phyloP scores from a whole-genome alignment of 2,329 filamentous ascomycete species.

The Cladosporium sp. region DNA sequence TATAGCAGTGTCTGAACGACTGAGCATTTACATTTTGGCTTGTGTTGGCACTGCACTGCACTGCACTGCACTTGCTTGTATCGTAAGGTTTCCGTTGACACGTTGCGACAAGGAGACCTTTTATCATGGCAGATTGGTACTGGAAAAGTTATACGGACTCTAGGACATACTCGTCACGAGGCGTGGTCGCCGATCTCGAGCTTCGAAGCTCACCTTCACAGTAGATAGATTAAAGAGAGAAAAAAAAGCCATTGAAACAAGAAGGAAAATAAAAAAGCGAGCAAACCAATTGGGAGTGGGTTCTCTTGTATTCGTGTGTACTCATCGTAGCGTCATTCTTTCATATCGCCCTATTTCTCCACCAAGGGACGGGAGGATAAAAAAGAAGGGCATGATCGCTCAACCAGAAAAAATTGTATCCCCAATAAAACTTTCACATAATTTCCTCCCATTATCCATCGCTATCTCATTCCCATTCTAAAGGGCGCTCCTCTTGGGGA shows the following conservation, averaged over 20 bases:
- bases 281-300: background rate
- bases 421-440: background rate
- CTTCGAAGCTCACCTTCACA: background rate
- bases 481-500: constrained; percentile 64
- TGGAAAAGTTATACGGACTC: no score
- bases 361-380: no score
- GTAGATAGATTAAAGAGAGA: no score
- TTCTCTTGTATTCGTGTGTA: constrained; percentile 3
- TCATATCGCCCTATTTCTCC: background rate
- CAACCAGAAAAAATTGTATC: background rate
- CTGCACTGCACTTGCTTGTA: no score
- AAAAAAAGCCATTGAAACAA: background rate
- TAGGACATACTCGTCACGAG: background rate
- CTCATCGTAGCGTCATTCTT: constrained; percentile 12
- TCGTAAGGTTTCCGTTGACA: no score
- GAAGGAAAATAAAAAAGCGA: no score
- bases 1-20: background rate
- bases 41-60: no score
- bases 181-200: background rate
- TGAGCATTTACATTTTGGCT: background rate
- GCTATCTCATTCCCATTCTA: background rate
- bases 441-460: background rate
- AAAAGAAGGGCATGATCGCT: background rate
- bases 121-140: no score
- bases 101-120: no score